Evolutionary conservation across 805 yeast species (phyloP).

Genomic region (Zygotorulaspora florentina): DNA sequence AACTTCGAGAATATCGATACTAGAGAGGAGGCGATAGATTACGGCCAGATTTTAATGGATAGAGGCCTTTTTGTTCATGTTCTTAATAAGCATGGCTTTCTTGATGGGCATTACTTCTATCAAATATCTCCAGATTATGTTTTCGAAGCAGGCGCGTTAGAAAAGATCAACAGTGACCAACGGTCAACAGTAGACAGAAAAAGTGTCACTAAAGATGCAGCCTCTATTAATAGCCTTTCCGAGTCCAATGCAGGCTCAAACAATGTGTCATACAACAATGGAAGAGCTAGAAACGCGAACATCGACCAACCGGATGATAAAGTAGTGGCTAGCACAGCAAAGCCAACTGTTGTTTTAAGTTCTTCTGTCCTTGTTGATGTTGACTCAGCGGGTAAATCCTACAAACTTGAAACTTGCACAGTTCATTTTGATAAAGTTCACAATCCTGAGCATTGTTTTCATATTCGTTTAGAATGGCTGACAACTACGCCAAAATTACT

Average conservation of each 20-base stretch:
- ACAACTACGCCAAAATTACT: slow-evolving; percentile 81
- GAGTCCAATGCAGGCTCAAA: slow-evolving; percentile 9
- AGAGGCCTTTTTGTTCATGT: slow-evolving; percentile 75
- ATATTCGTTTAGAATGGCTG: slow-evolving; percentile 87
- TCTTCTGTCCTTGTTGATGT: slow-evolving; percentile 64
- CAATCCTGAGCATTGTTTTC: slow-evolving; percentile 93
- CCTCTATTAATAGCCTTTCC: slow-evolving; percentile 8
- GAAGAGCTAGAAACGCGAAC: slow-evolving; percentile 12
- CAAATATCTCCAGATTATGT: slow-evolving; percentile 56
- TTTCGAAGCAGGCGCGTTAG: slow-evolving; percentile 18
- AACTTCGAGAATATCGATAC: slow-evolving; percentile 74
- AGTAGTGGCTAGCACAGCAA: slow-evolving; percentile 6
- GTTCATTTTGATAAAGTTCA: slow-evolving; percentile 91
- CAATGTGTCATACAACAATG: slow-evolving; percentile 9
- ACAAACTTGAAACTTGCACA: slow-evolving; percentile 69
- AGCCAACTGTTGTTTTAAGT: slow-evolving; percentile 53
- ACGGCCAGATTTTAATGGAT: slow-evolving; percentile 74
- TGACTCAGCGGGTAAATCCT: slow-evolving; percentile 68
- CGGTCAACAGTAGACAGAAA: slow-evolving; percentile 3
- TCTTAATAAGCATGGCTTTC: slow-evolving; percentile 72
- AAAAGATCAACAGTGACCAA: slow-evolving; percentile 11
- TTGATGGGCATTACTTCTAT: slow-evolving; percentile 93
- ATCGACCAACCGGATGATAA: slow-evolving; percentile 9
- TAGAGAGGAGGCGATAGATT: slow-evolving; percentile 76
- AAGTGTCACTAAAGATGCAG: slow-evolving; percentile 6